Conservation (phyloP, 805 yeast genomes). For the Saturnispora kantuleensis region DNA sequence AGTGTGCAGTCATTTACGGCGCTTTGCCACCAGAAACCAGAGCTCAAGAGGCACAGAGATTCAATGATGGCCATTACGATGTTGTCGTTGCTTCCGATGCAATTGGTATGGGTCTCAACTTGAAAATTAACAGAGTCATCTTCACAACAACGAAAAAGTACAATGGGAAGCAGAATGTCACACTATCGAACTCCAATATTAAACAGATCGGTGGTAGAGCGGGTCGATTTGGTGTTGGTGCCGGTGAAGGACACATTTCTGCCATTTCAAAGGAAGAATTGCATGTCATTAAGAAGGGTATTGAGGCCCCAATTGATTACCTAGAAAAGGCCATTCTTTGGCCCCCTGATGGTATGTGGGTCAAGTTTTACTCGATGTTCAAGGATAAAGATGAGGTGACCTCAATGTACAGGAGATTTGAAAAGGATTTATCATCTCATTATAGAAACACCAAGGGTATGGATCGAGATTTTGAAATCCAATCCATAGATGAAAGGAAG, state of each 20-base stretch:
- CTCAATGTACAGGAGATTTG: conserved; percentile 40
- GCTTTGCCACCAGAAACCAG: conserved; percentile 94
- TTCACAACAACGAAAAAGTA: conserved; percentile 63
- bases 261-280: conserved; percentile 40
- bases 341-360: conserved; percentile 72
- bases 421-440: conserved; percentile 26
- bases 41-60: conserved; percentile 67
- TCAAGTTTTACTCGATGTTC: conserved; percentile 51
- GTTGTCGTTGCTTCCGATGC: conserved; percentile 94
- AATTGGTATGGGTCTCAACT: conserved; percentile 92
- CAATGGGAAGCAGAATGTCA: conserved; percentile 45
- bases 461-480: conserved; percentile 21
- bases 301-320: conserved; percentile 42
- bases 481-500: conserved; percentile 21
- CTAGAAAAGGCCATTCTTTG: conserved; percentile 59
- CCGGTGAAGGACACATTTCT: conserved; percentile 40
- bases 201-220: conserved; percentile 97
- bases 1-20: conserved; percentile 89
- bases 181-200: conserved; percentile 52
- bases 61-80: conserved; percentile 72
- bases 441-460: conserved; percentile 11
- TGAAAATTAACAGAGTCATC: conserved; percentile 71
- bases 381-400: conserved; percentile 39
- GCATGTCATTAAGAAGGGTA: conserved; percentile 33
- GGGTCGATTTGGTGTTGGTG: conserved; percentile 52